Conservation (phyloP, 2,329 filamentous ascomycete species). For the Lachnellula hyalina region DNA sequence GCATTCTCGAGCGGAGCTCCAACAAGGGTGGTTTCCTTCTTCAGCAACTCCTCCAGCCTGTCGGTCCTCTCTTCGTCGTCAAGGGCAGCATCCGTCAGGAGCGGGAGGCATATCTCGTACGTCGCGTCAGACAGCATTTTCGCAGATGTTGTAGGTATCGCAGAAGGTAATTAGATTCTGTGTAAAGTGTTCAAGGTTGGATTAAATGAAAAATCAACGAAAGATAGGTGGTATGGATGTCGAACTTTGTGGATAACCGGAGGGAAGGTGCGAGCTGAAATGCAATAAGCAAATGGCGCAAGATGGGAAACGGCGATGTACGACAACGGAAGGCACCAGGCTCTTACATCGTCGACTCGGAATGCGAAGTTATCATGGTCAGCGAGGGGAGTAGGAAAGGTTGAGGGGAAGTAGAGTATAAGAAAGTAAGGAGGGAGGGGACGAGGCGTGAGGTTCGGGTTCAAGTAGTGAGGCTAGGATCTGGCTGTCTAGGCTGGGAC, state of each 20-base stretch:
- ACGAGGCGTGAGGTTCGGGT: background rate
- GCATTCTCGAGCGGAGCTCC: slow-evolving; percentile 82
- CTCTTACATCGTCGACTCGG: slow-evolving; percentile 26
- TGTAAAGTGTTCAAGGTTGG: slow-evolving; percentile 2
- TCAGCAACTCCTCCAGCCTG: slow-evolving; percentile 79
- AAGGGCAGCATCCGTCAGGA: slow-evolving; percentile 74
- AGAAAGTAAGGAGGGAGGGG: background rate
- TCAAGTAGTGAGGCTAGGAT: background rate
- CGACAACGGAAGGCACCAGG: slow-evolving; percentile 23
- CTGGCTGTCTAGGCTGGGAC: background rate
- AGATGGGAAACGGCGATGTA: slow-evolving; percentile 4
- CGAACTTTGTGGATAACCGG: slow-evolving; percentile 10
- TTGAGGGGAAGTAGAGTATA: background rate
- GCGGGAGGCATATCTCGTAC: slow-evolving; percentile 84
- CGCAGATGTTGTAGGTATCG: slow-evolving; percentile 1
- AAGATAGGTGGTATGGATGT: slow-evolving; percentile 8
- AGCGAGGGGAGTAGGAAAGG: background rate
- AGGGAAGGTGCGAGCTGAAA: slow-evolving; percentile 21
- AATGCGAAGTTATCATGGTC: background rate
- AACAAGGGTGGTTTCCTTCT: slow-evolving; percentile 68
- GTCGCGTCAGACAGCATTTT: slow-evolving; percentile 87
- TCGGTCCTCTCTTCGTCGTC: slow-evolving; percentile 97
- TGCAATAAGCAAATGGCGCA: slow-evolving; percentile 18
- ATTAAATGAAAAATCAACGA: slow-evolving; percentile 6
- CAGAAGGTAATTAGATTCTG: background rate